Percentiles rank a stretch among this genome's conserved stretches.
Conservation (phyloP, 2,329 filamentous ascomycete genomes). For the Trichoderma atrobrunneum region DNA sequence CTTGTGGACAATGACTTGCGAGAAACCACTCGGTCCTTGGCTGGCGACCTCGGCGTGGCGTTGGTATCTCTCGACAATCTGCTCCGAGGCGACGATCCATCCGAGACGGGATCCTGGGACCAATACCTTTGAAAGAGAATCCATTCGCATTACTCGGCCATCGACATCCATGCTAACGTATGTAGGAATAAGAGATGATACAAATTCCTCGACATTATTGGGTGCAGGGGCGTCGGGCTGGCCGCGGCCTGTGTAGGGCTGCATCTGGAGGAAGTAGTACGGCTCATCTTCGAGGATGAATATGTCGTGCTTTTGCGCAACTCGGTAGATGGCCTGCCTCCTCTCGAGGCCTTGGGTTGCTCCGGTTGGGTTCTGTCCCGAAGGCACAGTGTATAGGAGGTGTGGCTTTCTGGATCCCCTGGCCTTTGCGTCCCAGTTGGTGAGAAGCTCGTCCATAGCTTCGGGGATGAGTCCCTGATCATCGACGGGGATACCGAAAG, state of each 20-base stretch:
- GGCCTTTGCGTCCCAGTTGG: slow-evolving; percentile 46
- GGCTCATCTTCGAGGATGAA: slow-evolving; percentile 91
- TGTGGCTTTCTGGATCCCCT: slow-evolving; percentile 50
- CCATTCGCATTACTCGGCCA: slow-evolving; percentile 83
- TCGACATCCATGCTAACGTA: slow-evolving; percentile 79
- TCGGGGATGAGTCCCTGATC: slow-evolving; percentile 52
- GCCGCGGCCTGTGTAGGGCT: slow-evolving; percentile 62
- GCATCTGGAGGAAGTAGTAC: slow-evolving; percentile 92
- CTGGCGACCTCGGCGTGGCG: slow-evolving; percentile 80
- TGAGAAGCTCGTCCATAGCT: slow-evolving; percentile 50
- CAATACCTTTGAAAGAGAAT: slow-evolving; percentile 91
- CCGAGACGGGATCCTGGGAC: slow-evolving; percentile 77
- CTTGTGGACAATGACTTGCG: slow-evolving; percentile 82
- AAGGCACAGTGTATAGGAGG: slow-evolving; percentile 61
- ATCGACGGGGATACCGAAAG: slow-evolving; percentile 52
- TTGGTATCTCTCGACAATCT: slow-evolving; percentile 78
- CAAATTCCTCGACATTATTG: slow-evolving; percentile 65
- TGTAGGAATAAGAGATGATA: slow-evolving; percentile 60
- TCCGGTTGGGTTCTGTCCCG: slow-evolving; percentile 88
- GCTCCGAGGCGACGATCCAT: slow-evolving; percentile 85
- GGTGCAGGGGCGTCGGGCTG: slow-evolving; percentile 54
- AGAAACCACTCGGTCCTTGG: slow-evolving; percentile 82
- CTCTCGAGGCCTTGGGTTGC: slow-evolving; percentile 71
- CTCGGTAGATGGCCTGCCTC: slow-evolving; percentile 68
- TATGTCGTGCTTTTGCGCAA: slow-evolving; percentile 80